Conservation (phyloP, 129 eudicot species). For the Kitagawia praeruptora region DNA sequence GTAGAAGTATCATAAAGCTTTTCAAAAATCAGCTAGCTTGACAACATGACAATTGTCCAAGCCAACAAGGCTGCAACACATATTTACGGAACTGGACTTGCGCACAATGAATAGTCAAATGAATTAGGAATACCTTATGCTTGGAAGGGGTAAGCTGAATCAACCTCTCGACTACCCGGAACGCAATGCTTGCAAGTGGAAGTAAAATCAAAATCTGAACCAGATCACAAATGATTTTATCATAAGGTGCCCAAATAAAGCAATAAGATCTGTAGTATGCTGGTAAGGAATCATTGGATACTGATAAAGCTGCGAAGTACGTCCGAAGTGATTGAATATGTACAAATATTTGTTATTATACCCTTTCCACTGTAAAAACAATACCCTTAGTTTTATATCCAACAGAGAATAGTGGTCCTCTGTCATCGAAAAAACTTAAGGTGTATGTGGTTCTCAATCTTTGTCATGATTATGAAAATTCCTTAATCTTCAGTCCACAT, state of each 20-base stretch:
- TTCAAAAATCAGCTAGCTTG: not conserved
- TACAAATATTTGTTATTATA: not conserved
- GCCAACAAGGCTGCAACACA: not conserved
- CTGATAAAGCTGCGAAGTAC: not conserved
- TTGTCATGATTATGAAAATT: not conserved
- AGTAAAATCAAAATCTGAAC: constrained; percentile 69
- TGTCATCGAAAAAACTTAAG: not conserved
- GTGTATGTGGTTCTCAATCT: not conserved
- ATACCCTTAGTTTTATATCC: not conserved
- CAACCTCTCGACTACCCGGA: constrained; percentile 66
- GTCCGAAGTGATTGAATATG: not conserved
- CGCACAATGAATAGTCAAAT: constrained; percentile 7
- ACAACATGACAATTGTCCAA: not conserved
- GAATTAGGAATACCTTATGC: constrained; percentile 44
- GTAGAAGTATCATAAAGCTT: not conserved
- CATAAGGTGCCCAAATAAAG: not conserved
- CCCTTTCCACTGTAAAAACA: not conserved
- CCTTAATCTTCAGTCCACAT: not conserved
- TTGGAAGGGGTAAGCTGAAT: constrained; percentile 73
- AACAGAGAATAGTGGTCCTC: not conserved
- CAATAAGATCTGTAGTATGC: not conserved
- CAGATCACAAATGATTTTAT: not conserved
- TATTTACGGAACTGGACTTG: not conserved
- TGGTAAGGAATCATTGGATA: not conserved
- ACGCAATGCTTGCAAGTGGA: constrained; percentile 76